Base-by-base conservation (phyloP, 805 yeast species). In the Yamadazyma scolyti region DNA sequence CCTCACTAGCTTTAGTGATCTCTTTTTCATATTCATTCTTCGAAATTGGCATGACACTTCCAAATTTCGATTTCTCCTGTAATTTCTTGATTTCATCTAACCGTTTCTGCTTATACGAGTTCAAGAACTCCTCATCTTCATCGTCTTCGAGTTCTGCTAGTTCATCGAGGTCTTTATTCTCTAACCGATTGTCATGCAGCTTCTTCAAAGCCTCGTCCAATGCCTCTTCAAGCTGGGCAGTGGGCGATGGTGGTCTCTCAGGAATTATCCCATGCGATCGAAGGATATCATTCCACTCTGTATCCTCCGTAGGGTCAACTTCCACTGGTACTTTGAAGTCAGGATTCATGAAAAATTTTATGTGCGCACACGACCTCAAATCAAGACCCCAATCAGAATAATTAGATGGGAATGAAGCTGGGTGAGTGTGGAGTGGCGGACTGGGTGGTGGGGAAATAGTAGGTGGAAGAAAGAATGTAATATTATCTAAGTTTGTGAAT, bases 231-330 rank as follows among this genome's bases (percentile, higher is more conserved):
- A 93, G 54, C 56, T 86, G 82, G 25, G 73, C 85, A 0, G 95
- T 78, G 7, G 96, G 95, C 13, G 94, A 85, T 15, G 89, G 88
- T 16, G 94, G 87, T 47, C 82, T 79, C 50, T 84, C 88, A 1
- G 98, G 98, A 29, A 93, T 86, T 33, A 93, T 78, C 15, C 97
- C 97, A 40, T 89, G 85, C 3, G 76, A 73, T 43, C 99, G 69
- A 26, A 93, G 69, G 43, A 93, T 88, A 57, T 93, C 99, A 54
- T 93, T 93, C 98, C 99, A 93, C 57, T 93, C 98, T 0, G 98
- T 93, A 55, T 93, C 99, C 58, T 93, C 99, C 40, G 75, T 76
- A 20, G 96, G 97, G 58, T 93, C 89, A 33, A 89, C 96, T 58
- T 88, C 86, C 28, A 88, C 88, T 43, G 79, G 86, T 33, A 82